These are phyloP conservation scores for Sporothrix brasiliensis DNA, from an alignment of 2,329 filamentous ascomycete genomes.

Conservation along the genomic window DNA sequence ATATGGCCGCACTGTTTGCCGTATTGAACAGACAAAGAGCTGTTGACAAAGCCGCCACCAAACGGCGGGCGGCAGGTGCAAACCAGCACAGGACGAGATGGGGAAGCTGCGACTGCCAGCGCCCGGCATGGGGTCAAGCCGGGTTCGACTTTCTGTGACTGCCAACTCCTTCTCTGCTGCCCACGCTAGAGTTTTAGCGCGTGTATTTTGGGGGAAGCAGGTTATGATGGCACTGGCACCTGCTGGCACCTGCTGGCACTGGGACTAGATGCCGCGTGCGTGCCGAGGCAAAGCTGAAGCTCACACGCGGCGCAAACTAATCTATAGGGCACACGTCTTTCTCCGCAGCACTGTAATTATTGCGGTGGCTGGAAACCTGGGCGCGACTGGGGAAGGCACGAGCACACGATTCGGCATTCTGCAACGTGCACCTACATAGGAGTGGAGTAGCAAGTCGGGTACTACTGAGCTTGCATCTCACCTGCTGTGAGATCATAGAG, in stretches of 20 bases:
- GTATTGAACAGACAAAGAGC: slow-evolving; percentile 1
- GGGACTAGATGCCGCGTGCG: slow-evolving; percentile 35
- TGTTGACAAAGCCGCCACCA: slow-evolving; percentile 5
- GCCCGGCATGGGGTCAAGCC: slow-evolving; percentile 6
- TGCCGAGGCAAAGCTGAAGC: slow-evolving; percentile 40
- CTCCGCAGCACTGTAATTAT: neutral
- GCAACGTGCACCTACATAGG: neutral
- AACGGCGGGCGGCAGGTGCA: neutral
- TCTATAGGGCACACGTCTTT: slow-evolving; percentile 5
- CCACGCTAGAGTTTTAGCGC: slow-evolving; percentile 16
- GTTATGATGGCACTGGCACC: slow-evolving; percentile 1
- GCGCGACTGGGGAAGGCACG: slow-evolving; percentile 1
- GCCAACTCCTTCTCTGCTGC: no score
- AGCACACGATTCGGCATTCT: slow-evolving; percentile 19
- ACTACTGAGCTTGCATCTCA: slow-evolving; percentile 6
- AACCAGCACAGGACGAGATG: neutral
- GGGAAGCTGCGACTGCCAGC: neutral
- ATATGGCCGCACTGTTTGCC: slow-evolving; percentile 9
- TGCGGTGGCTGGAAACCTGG: slow-evolving; percentile 17
- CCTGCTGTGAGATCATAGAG: slow-evolving; percentile 16
- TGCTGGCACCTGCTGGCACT: slow-evolving; percentile 18
- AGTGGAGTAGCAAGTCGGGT: slow-evolving; percentile 1
- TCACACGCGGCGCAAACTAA: slow-evolving; percentile 22
- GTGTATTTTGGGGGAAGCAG: neutral
- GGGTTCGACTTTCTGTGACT: neutral